Conservation (phyloP, 768 basidiomycete genomes). For the Calvatia gigantea region DNA sequence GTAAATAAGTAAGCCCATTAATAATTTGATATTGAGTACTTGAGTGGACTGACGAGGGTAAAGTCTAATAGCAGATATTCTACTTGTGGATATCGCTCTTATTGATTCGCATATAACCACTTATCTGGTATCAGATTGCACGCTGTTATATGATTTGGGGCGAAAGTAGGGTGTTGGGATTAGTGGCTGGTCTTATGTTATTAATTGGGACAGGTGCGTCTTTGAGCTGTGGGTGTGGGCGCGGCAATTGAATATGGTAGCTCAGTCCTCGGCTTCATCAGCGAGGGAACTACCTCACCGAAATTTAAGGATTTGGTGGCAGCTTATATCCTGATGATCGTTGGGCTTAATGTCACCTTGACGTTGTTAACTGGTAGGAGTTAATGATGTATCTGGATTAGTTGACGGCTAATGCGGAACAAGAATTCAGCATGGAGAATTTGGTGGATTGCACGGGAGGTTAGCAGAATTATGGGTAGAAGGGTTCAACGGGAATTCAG, state of each 20-base stretch:
- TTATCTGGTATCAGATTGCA: constrained; percentile 18
- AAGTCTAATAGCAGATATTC: constrained; percentile 14
- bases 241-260: neutral
- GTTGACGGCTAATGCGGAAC: neutral
- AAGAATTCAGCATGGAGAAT: constrained; percentile 23
- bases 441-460: constrained; percentile 26
- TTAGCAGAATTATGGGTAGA: constrained; percentile 20
- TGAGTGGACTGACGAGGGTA: neutral
- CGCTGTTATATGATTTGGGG: constrained; percentile 39
- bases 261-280: constrained; percentile 20
- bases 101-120: no score
- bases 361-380: constrained; percentile 30
- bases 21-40: neutral
- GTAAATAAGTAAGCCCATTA: constrained; percentile 32
- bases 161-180: constrained; percentile 22
- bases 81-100: constrained; percentile 8
- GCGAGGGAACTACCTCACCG: constrained; percentile 14
- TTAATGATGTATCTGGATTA: neutral
- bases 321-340: constrained; percentile 29
- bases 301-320: constrained; percentile 13
- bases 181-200: constrained; percentile 26
- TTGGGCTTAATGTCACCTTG: constrained; percentile 31
- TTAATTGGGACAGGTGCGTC: constrained; percentile 29
- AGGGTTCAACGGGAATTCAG: constrained; percentile 20
- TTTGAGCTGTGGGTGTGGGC: neutral